These are phyloP conservation scores for Phascolomyces articulosus DNA, from an alignment of 371 early-diverging fungal species.

Conservation along the genomic window DNA sequence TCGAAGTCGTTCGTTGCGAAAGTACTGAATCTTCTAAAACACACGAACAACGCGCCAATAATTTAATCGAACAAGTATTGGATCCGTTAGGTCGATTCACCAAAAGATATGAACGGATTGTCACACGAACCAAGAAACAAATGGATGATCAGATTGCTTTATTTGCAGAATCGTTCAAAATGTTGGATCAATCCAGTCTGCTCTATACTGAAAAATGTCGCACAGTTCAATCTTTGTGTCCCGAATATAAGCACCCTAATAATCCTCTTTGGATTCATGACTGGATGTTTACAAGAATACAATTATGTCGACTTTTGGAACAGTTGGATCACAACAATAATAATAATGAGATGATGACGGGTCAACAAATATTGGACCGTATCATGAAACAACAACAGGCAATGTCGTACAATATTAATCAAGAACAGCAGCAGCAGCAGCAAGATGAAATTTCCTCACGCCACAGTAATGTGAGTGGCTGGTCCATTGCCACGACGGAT, in stretches of 20 bases:
- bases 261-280: slow-evolving; percentile 12
- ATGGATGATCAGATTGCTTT: not conserved
- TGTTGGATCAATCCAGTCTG: slow-evolving; percentile 16
- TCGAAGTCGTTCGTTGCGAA: slow-evolving; percentile 66
- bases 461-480: slow-evolving; percentile 4
- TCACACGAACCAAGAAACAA: slow-evolving; percentile 2
- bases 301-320: slow-evolving; percentile 15
- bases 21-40: slow-evolving; percentile 58
- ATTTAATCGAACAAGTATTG: slow-evolving; percentile 63
- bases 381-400: not conserved
- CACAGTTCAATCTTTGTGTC: slow-evolving; percentile 14
- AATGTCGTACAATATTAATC: too few species aligned
- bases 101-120: slow-evolving; percentile 51
- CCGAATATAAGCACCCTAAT: slow-evolving; percentile 15
- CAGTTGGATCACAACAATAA: too few species aligned
- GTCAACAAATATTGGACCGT: slow-evolving; percentile 3
- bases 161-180: slow-evolving; percentile 4
- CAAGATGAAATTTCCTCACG: slow-evolving; percentile 5
- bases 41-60: slow-evolving; percentile 59
- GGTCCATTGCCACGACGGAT: not conserved
- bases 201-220: slow-evolving; percentile 21
- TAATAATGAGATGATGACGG: not conserved
- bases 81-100: slow-evolving; percentile 61
- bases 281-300: slow-evolving; percentile 18
- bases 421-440: not conserved